Evolutionary conservation across 2,329 filamentous ascomycete genomes (phyloP).

Genomic region (Apiospora saccharicola): DNA sequence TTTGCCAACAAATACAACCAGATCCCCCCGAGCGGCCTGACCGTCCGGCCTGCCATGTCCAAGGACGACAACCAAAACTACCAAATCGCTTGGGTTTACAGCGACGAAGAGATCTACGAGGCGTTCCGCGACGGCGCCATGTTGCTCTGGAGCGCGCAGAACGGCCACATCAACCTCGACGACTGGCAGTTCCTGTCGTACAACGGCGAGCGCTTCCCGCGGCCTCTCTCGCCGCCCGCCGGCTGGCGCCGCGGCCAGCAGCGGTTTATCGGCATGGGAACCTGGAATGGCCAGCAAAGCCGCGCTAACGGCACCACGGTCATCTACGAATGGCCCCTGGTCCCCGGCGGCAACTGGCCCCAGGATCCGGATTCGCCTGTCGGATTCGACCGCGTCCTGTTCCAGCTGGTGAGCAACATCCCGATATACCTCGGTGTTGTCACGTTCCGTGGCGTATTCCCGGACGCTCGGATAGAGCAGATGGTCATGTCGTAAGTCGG

Average conservation of each 20-base stretch:
- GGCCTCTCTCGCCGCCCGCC: not conserved
- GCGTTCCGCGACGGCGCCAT: not conserved
- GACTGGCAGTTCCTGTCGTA: not conserved
- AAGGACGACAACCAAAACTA: not conserved
- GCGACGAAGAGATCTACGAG: not conserved
- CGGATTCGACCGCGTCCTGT: not conserved
- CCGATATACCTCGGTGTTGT: not conserved
- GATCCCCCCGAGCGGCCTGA: not conserved
- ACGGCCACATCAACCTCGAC: not conserved
- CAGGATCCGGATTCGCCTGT: rapidly evolving
- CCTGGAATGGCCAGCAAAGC: no score
- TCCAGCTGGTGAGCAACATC: not conserved
- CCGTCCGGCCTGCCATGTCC: rapidly evolving
- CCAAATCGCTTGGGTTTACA: not conserved
- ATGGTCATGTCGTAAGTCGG: no score
- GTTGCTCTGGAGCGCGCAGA: not conserved
- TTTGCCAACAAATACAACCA: not conserved
- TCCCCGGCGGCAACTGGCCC: not conserved
- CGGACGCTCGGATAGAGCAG: no score
- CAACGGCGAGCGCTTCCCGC: not conserved
- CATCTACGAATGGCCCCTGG: not conserved
- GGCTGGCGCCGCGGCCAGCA: not conserved
- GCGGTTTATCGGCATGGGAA: no score
- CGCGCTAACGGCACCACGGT: rapidly evolving
- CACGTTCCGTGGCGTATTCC: not conserved